Conservation (phyloP, 129 eudicot species). For the Smallanthus sonchifolius region DNA sequence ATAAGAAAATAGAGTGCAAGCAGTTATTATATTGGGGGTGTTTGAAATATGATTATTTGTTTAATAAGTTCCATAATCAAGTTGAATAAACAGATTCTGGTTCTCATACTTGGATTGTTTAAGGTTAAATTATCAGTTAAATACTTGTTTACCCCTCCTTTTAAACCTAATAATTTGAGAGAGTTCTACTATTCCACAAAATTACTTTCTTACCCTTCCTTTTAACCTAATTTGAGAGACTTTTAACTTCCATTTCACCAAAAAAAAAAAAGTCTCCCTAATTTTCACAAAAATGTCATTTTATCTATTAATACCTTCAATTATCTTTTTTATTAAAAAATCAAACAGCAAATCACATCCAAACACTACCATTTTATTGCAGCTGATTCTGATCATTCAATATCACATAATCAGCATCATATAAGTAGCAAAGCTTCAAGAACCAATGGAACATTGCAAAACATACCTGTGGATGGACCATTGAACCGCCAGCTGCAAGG, state of each 20-base stretch:
- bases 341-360: neutral
- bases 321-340: neutral
- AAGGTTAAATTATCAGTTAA: no score
- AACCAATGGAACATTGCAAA: neutral
- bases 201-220: no score
- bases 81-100: no score
- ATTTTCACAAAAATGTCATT: neutral
- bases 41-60: neutral
- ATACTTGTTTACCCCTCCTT: no score
- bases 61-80: no score
- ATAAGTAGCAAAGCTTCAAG: neutral
- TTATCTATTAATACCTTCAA: neutral
- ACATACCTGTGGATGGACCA: constrained; percentile 97
- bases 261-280: neutral
- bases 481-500: constrained; percentile 96
- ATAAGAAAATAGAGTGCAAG: neutral
- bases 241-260: no score
- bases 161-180: no score
- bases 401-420: neutral
- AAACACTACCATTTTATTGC: neutral
- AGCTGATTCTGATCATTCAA: neutral
- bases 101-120: no score
- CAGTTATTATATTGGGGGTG: neutral
- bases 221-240: no score
- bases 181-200: no score